Evolutionary conservation across 495 filamentous ascomycete genomes (phyloP).

Genomic region (Glonium stellatum): DNA sequence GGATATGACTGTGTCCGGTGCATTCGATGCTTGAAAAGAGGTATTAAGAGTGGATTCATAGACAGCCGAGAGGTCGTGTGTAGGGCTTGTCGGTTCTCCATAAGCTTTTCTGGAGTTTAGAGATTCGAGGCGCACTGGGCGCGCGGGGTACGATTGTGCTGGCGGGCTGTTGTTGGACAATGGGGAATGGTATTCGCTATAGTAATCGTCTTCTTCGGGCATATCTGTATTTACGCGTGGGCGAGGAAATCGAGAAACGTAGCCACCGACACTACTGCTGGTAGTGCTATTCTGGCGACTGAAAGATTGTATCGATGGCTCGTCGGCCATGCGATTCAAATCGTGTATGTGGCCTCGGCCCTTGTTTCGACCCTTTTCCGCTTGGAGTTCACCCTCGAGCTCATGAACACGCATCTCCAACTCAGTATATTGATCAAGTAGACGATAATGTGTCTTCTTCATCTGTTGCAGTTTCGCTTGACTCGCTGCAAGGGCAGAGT

Average conservation of each 20-base stretch:
- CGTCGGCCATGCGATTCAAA: neutral
- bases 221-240: neutral
- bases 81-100: conserved; percentile 3
- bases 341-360: conserved; percentile 1
- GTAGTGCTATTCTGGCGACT: conserved; percentile 16
- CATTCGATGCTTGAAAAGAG: conserved; percentile 12
- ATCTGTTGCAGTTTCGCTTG: conserved; percentile 41
- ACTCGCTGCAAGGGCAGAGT: conserved; percentile 41
- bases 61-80: conserved; percentile 21
- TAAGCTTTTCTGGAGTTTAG: conserved; percentile 2
- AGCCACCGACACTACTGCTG: conserved; percentile 6
- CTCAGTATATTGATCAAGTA: conserved; percentile 36
- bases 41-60: conserved; percentile 21
- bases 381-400: conserved; percentile 21
- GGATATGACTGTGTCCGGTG: conserved; percentile 14
- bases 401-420: conserved; percentile 33
- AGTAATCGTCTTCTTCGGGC: conserved; percentile 16
- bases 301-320: conserved; percentile 8
- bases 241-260: conserved; percentile 6
- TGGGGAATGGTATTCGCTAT: conserved; percentile 22
- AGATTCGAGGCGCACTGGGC: conserved; percentile 22
- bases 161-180: conserved; percentile 16
- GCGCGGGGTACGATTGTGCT: conserved; percentile 1
- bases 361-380: conserved; percentile 8
- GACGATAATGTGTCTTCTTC: conserved; percentile 39